Base-by-base conservation (phyloP, 129 eudicot genomes). In the Heracleum sosnowskyi region DNA sequence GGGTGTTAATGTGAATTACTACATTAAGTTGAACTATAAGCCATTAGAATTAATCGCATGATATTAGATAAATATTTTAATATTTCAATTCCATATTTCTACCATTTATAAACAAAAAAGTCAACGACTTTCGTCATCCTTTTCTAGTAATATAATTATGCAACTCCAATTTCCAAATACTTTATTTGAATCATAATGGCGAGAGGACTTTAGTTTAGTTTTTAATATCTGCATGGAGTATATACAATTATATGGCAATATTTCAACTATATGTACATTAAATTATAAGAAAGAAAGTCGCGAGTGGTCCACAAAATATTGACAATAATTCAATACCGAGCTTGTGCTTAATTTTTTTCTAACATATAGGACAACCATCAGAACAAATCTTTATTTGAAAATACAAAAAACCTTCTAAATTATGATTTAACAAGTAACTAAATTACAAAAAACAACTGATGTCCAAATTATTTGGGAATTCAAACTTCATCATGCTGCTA, bases 401-500 rank as follows among this genome's bases (percentile, higher is more conserved):
- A 8, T 62, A 13, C 1, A 12, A 62, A 10, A 62, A 57, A 26
- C 5, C 3, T 62, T 26, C 7, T 9, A 26, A 26, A 26, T 11
- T 26, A 9, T 62, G 33, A 26, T 62, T 1, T 29, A 28, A 26
- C 20, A 62, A 60, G 33, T 60, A 3, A 60, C 13, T 26, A 5
- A 44, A 76, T 87, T 79, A 91, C 88, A 91, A 84, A 46, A 91
- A 87, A 84, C 83, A 87, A 31, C 86, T 87, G 76, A 89, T 81
- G 75, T 87, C 89, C 41, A 89, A 84, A 64, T 88, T 80, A 78
- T 89, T 87, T 12, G 97, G 94, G 28, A 88, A 87, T 75, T 92
- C 96, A 82, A 86, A 92, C 84, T 87, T 92, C 74, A 88, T 86
- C 91, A 92, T 39, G 45, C 77, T 72, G 78, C 93, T 90, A 88